A percentile compares a stretch with the other conserved stretches of the same genome.
Evolutionary conservation across 371 early-diverging fungal genomes (phyloP).

Genomic region (Parasitella parasitica): DNA sequence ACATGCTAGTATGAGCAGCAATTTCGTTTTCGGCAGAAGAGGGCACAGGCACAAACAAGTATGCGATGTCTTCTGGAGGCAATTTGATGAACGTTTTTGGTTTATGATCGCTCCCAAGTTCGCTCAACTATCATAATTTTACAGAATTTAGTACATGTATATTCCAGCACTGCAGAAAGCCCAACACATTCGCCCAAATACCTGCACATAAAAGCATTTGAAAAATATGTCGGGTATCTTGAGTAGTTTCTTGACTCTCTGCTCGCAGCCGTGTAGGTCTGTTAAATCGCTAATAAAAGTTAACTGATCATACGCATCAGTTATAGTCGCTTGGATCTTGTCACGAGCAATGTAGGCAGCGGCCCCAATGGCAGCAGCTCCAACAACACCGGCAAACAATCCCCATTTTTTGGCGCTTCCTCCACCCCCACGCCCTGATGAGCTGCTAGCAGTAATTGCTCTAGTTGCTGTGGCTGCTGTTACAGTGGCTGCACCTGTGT

Average conservation of each 20-base stretch:
- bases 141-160: no score
- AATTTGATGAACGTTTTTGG: constrained; percentile 51
- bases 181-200: neutral
- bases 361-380: constrained; percentile 53
- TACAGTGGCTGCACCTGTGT: constrained; percentile 20
- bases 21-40: constrained; percentile 38
- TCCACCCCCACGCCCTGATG: neutral
- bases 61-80: constrained; percentile 38
- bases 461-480: constrained; percentile 9
- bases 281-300: constrained; percentile 51
- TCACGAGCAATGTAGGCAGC: constrained; percentile 47
- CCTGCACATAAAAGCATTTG: constrained; percentile 57
- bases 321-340: constrained; percentile 33
- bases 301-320: constrained; percentile 48
- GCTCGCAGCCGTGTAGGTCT: constrained; percentile 32
- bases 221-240: constrained; percentile 46
- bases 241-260: constrained; percentile 39
- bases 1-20: constrained; percentile 59
- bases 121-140: constrained; percentile 3
- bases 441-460: constrained; percentile 3
- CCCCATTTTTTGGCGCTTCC: constrained; percentile 38
- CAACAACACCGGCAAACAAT: constrained; percentile 50
- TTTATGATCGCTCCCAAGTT: constrained; percentile 1
- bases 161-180: no score
- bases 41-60: constrained; percentile 34